Base-by-base conservation (phyloP, 1,284 basidiomycete genomes). In the Neolentinus lepideus region DNA sequence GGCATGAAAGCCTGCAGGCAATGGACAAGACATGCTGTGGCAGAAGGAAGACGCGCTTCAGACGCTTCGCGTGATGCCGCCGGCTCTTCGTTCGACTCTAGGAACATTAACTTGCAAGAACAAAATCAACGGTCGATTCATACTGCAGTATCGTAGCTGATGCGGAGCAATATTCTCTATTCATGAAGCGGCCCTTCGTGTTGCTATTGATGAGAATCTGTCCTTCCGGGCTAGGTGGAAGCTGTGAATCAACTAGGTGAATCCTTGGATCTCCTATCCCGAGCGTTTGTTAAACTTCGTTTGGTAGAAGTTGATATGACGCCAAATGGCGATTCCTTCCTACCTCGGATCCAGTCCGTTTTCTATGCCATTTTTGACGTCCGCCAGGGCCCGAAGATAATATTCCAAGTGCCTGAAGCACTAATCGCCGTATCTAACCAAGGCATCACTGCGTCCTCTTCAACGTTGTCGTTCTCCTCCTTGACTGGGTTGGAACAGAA, bases 311-410 rank as follows among this genome's bases (percentile, higher is more conserved):
- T 22, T 16, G 14, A 38, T 10, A 81, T 84, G 80, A 69, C 78
- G 10, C 69, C 71, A 19, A 76, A 80, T 56, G 77, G 76, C 31
- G 77, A 84, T 63, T 88, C 87, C 2, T 90, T 90, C 68, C 75
- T 90, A 46, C 87, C 87, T 27, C 83, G 88, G 47, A 89, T 95
- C 54, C 81, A 89, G 61, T 92, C 90, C 12, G 85, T 94, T 9
- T 93, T 94, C 73, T 93, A 93, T 64, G 86, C 91, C 14, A 83
- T 89, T 12, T 96, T 96, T 66, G 92, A 96, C 69, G 78, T 86
- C 48, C 75, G 75, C 8, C 81, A 88, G 61, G 94, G 93, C 0
- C 89, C 92, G 14, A 90, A 90, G 67, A 88, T 96, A 54, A 81
- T 93, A 22, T 90, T 87, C 63, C 93, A 95, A 68, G 91, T 96